Conservation (phyloP, 73 alveolate genomes). For the Paramecium sexaurelia region DNA sequence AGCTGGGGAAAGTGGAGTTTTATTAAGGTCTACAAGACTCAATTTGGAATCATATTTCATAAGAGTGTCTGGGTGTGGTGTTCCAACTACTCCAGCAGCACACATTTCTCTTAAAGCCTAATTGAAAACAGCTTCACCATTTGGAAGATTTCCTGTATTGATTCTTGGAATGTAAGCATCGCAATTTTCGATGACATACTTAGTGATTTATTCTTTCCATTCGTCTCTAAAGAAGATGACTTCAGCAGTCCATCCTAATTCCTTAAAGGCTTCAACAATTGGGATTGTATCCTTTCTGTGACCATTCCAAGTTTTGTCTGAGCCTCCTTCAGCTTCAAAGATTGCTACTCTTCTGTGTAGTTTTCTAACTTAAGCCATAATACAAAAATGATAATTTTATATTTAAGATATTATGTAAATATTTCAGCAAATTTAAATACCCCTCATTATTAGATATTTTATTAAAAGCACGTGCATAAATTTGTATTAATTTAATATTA, state of each 20-base stretch:
- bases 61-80: slow-evolving; percentile 53
- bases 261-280: slow-evolving; percentile 60
- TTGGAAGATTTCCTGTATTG: slow-evolving; percentile 47
- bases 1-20: slow-evolving; percentile 54
- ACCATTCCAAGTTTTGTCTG: slow-evolving; percentile 43
- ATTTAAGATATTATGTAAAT: slow-evolving; percentile 6
- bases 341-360: slow-evolving; percentile 54
- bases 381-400: background rate
- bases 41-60: slow-evolving; percentile 43
- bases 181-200: slow-evolving; percentile 34
- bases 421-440: background rate
- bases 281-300: slow-evolving; percentile 59
- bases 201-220: slow-evolving; percentile 48
- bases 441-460: background rate
- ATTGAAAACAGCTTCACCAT: slow-evolving; percentile 49
- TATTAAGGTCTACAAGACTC: slow-evolving; percentile 23
- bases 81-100: slow-evolving; percentile 31
- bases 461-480: background rate
- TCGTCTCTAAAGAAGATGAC: slow-evolving; percentile 62
- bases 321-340: slow-evolving; percentile 45
- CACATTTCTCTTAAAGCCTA: slow-evolving; percentile 3
- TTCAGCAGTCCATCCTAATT: slow-evolving; percentile 57
- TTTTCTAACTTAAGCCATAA: slow-evolving; percentile 10
- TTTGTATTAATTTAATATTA: background rate
- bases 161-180: slow-evolving; percentile 56